These are phyloP conservation scores for Paraleonurus japonicus DNA, from an alignment of 257 asterid genomes.

Conservation along the genomic window DNA sequence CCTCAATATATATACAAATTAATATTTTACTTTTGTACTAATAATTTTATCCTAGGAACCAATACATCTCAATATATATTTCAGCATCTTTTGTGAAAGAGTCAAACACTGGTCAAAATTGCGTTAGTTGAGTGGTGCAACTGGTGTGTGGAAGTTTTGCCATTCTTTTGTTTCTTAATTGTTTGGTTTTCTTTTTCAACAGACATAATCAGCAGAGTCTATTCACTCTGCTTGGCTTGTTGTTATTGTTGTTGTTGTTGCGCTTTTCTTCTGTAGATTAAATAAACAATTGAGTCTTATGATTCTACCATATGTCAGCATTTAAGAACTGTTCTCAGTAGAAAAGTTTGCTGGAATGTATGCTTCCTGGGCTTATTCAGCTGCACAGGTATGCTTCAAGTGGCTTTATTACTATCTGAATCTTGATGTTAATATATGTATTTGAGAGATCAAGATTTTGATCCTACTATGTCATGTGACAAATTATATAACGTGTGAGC, in stretches of 20 bases:
- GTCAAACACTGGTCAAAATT: too few relatives aligned
- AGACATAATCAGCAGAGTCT: conserved; percentile 52
- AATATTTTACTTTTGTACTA: too few relatives aligned
- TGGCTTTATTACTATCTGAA: background rate
- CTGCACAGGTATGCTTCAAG: conserved; percentile 44
- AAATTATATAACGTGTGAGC: background rate
- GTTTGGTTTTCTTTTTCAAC: background rate
- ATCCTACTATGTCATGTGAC: too few relatives aligned
- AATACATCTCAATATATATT: too few relatives aligned
- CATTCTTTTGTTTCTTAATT: background rate
- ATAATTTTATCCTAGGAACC: too few relatives aligned
- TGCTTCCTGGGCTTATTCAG: conserved; percentile 57
- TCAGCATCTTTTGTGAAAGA: too few relatives aligned
- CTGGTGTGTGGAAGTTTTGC: too few relatives aligned
- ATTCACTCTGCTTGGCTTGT: conserved; percentile 48
- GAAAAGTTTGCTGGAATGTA: conserved; percentile 67
- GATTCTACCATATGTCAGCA: conserved; percentile 41
- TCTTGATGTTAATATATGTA: background rate
- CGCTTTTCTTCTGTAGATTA: conserved; percentile 52
- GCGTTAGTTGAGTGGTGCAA: too few relatives aligned
- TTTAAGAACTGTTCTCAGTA: conserved; percentile 46
- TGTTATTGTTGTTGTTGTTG: too few relatives aligned
- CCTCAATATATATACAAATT: too few relatives aligned
- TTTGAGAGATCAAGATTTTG: background rate
- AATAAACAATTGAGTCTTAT: conserved; percentile 46